phyloP scores from a whole-genome alignment of 805 yeast species.

The Lachancea waltii region DNA sequence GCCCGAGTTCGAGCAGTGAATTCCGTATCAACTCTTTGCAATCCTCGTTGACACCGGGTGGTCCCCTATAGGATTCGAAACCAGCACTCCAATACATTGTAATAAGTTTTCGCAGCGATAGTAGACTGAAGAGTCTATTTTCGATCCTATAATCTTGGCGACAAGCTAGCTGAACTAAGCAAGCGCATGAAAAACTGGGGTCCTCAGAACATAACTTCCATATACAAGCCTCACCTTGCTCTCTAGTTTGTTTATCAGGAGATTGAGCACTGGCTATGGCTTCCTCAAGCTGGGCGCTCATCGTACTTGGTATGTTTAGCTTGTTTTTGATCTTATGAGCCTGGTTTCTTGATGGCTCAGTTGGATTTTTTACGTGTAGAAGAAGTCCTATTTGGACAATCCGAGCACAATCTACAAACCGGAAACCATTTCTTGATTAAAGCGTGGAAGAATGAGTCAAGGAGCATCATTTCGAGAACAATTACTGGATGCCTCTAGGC shows the following conservation, averaged over 20 bases:
- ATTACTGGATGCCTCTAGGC: conserved; percentile 76
- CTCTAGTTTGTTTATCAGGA: conserved; percentile 48
- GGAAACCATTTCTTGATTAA: not conserved
- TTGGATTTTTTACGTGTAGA: not conserved
- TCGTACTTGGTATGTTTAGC: not conserved
- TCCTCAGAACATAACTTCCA: conserved; percentile 37
- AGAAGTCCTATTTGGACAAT: not conserved
- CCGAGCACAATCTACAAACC: too few species aligned
- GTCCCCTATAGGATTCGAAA: conserved; percentile 66
- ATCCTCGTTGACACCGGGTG: conserved; percentile 45
- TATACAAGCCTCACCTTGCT: conserved; percentile 46
- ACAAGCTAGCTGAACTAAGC: conserved; percentile 40
- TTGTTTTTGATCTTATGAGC: not conserved
- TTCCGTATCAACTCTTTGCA: conserved; percentile 47
- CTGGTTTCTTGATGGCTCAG: too few species aligned
- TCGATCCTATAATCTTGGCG: conserved; percentile 28
- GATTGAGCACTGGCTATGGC: conserved; percentile 32
- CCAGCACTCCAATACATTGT: conserved; percentile 80
- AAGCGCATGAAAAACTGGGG: conserved; percentile 42
- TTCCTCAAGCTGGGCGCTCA: conserved; percentile 9
- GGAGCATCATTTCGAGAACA: conserved; percentile 81
- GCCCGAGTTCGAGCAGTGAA: conserved; percentile 40
- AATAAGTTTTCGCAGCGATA: conserved; percentile 61
- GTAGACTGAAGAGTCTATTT: conserved; percentile 54
- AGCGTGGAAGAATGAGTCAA: conserved; percentile 28